Percentiles rank a stretch among this genome's conserved stretches.
Evolutionary conservation across 257 asterid genomes (phyloP).

Genomic region (Linderniella brevidens): DNA sequence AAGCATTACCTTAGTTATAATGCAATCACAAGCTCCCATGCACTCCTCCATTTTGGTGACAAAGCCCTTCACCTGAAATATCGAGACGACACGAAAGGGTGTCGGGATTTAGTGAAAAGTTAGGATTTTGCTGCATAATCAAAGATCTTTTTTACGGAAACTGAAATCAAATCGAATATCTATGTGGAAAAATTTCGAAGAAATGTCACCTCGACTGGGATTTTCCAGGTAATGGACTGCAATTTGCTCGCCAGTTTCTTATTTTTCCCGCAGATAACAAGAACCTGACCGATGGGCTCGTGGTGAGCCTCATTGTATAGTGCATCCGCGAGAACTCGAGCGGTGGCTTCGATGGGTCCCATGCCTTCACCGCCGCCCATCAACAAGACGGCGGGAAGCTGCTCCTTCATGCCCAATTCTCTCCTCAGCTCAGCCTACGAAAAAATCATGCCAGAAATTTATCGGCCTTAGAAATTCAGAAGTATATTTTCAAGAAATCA

Average conservation of each 20-base stretch:
- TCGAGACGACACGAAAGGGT: no score
- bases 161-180: no score
- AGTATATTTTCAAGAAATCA: no score
- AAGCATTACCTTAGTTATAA: slow-evolving; percentile 21
- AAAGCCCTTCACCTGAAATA: slow-evolving; percentile 1
- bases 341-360: slow-evolving; percentile 99
- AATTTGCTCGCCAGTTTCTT: slow-evolving; percentile 61
- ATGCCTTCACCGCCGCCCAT: slow-evolving; percentile 99
- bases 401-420: slow-evolving; percentile 78
- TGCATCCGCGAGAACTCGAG: slow-evolving; percentile 78
- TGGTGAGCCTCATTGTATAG: slow-evolving; percentile 53
- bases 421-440: slow-evolving; percentile 57
- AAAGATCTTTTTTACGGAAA: no score
- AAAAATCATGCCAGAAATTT: no score
- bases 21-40: slow-evolving; percentile 48
- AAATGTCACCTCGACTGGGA: slow-evolving; percentile 41
- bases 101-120: no score
- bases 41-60: slow-evolving; percentile 1
- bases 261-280: slow-evolving; percentile 83
- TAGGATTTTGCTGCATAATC: no score
- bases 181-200: no score
- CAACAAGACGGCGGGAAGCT: slow-evolving; percentile 77
- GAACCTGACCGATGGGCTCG: slow-evolving; percentile 77
- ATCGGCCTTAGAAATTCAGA: no score
- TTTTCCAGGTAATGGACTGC: slow-evolving; percentile 66